Evolutionary conservation across 208 protist genomes (phyloP), one percentile per base, ranked within the genome.

Genomic region (Acanthamoeba castellanii): DNA sequence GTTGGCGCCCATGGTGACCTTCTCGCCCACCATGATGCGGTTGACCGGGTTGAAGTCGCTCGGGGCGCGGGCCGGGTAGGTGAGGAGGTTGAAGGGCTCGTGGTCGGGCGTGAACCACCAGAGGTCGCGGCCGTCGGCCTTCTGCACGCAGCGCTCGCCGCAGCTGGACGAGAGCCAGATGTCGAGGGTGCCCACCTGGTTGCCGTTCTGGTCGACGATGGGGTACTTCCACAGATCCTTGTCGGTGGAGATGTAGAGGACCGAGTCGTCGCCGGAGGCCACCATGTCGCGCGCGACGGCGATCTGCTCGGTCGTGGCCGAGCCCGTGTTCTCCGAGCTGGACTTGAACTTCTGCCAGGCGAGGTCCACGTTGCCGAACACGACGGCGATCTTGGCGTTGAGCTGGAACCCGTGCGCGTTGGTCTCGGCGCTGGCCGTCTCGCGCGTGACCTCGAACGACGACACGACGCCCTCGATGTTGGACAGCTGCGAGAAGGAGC

Each of bases 171-270:
- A 81, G 32, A 81, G 70, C 20, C 2, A 5, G 32, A 81, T 81
- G 70, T 81, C 70, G 18, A 81, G 32, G 16, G 70, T 22, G 70
- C 70, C 70, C 20, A 81, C 70, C 20, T 81, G 70, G 32, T 81
- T 81, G 70, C 32, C 32, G 32, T 27, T 81, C 70, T 81, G 70
- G 37, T 81, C 70, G 70, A 81, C 32, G 70, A 81, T 45, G 32
- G 70, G 70, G 22, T 81, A 81, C 32, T 45, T 37, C 70, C 70
- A 81, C 70, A 81, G 8, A 1, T 81, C 70, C 70, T 81, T 81
- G 34, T 81, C 70, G n/a, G 70, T 81, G 18, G 70, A 81, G 70
- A 81, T 81, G 70, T 45, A 81, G 32, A 81, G 13, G 13, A 81
- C 70, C 6, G 34, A 27, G 70, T 81, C 70, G 37, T 81, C 70